Evolutionary conservation across 2,329 filamentous ascomycete genomes (phyloP), one percentile per base, ranked within the genome.

Genomic region (Trichocomaceae sp.): DNA sequence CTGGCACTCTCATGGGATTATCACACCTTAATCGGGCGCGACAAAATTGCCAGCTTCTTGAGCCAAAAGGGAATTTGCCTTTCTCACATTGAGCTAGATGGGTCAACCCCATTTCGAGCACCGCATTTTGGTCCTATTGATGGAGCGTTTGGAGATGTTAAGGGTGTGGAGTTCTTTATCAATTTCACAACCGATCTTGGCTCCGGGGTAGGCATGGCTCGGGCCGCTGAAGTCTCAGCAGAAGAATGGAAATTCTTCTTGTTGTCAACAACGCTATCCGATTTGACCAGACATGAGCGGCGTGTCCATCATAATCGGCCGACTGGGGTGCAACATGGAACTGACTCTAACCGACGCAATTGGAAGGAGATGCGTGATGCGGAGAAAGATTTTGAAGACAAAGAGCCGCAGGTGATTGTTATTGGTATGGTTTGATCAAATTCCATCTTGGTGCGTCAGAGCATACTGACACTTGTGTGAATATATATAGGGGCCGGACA

Each of bases 181-280:
- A 75, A 66, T 0, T 69, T 84, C 19, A 73, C 79, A 2, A 84
- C 80, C 0, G 69, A 73, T 5, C 60, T 80, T 1, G 84, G 84
- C 0, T 60, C 61, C 0, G 86, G 83, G 0, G 68, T 75, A 1
- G 85, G 85, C 1, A 60, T 87, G 1, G 72, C 80, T 0, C 72
- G 82, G 3, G 65, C 87, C 0, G 68, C 69, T 0, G 67, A 73
- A 58, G 64, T 42, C n/a, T 46, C 69, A 5, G 69, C 67, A 0
- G 68, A 66, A 2, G 55, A 69, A 5, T 87, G 83, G 83, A 84
- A 83, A 63, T 78, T 82, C 0, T 85, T 81, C 58, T 84, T 82
- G 1, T 61, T 88, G 0, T 87, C 82, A 62, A 87, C 85, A 0
- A 73, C 75, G 0, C 69, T 88, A 5, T 63, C 75, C 1, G 76